These are phyloP conservation scores for Gloeostereum incarnatum DNA, from an alignment of 768 basidiomycete genomes.

Conservation along the genomic window DNA sequence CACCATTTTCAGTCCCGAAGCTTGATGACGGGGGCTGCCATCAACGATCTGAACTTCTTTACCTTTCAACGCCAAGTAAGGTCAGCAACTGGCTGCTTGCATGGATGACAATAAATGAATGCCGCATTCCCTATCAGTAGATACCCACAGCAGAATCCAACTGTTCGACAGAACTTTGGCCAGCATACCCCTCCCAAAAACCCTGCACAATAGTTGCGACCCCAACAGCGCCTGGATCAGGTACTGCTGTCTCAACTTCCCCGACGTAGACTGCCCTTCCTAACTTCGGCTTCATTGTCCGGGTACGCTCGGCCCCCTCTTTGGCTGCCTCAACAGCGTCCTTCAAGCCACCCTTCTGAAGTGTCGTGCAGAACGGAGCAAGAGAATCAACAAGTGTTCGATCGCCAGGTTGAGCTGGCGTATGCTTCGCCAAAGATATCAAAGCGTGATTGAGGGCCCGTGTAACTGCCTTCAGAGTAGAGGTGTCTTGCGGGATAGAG, in stretches of 20 bases:
- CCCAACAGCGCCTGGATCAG: slow-evolving; percentile 53
- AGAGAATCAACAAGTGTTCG: slow-evolving; percentile 52
- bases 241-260: slow-evolving; percentile 13
- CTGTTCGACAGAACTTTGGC: too few species aligned
- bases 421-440: slow-evolving; percentile 25
- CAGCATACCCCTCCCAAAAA: slow-evolving; percentile 18
- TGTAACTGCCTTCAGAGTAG: not conserved
- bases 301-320: slow-evolving; percentile 37
- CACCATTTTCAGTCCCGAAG: too few species aligned
- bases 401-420: slow-evolving; percentile 43
- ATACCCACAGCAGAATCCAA: too few species aligned
- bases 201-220: slow-evolving; percentile 32
- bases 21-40: too few species aligned
- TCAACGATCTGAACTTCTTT: too few species aligned
- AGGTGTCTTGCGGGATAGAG: slow-evolving; percentile 7
- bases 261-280: slow-evolving; percentile 44
- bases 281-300: slow-evolving; percentile 33
- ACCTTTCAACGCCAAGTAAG: too few species aligned
- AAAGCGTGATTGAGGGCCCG: slow-evolving; percentile 17
- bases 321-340: slow-evolving; percentile 26
- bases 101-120: too few species aligned
- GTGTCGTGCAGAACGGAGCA: slow-evolving; percentile 28
- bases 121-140: too few species aligned
- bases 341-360: slow-evolving; percentile 14
- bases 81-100: too few species aligned